phyloP scores from a whole-genome alignment of 2,329 filamentous ascomycete species.

The Phaeosphaeriaceae sp. region DNA sequence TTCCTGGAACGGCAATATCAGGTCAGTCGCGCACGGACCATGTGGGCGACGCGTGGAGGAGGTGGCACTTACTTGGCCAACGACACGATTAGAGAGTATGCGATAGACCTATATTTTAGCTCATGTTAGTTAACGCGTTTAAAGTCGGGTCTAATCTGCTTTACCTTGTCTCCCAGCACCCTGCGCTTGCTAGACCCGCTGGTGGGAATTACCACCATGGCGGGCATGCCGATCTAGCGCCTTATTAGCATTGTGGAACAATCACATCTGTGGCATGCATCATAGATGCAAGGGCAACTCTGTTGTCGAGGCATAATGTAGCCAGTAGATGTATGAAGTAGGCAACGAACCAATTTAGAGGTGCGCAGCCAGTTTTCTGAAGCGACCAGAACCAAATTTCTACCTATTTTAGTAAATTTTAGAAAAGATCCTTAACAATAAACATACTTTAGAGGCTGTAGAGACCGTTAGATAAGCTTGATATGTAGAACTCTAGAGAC shows the following conservation, averaged over 20 bases:
- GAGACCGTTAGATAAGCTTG: no score
- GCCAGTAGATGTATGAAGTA: neutral
- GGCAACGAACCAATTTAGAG: neutral
- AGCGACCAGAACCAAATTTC: neutral
- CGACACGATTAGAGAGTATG: conserved; percentile 35
- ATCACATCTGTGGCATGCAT: neutral
- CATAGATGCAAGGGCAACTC: no score
- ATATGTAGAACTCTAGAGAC: no score
- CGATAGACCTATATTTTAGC: conserved; percentile 23
- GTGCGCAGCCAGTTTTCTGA: neutral
- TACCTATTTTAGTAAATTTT: no score
- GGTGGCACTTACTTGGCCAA: conserved; percentile 27
- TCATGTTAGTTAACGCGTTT: conserved; percentile 5
- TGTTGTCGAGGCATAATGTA: no score
- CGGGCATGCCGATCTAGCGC: conserved; percentile 26
- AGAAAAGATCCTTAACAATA: no score
- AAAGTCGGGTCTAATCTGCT: neutral
- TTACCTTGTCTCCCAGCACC: conserved; percentile 34
- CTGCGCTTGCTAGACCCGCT: conserved; percentile 23
- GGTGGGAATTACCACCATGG: conserved; percentile 36
- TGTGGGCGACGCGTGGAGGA: neutral
- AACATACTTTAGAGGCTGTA: no score
- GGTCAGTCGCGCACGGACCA: conserved; percentile 27
- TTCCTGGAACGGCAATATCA: conserved; percentile 34
- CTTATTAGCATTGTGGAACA: conserved; percentile 11